Evolutionary conservation across 2,329 filamentous ascomycete genomes (phyloP).

Genomic region (Xenoacremonium recifei): DNA sequence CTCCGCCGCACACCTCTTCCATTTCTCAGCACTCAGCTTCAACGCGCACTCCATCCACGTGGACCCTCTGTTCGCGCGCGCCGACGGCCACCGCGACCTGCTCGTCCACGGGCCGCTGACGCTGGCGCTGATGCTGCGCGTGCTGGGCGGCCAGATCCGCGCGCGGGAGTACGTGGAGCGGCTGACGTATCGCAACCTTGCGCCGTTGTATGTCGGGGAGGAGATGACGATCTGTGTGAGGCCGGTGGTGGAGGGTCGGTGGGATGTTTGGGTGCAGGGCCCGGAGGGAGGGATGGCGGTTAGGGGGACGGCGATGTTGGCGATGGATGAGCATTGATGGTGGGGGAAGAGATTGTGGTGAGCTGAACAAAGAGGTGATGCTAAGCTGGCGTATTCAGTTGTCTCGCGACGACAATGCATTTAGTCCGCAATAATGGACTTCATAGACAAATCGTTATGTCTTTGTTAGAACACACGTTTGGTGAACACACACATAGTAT

Average conservation of each 20-base stretch:
- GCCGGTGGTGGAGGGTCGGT: slow-evolving; percentile 38
- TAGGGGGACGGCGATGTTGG: slow-evolving; percentile 47
- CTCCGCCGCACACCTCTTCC: slow-evolving; percentile 72
- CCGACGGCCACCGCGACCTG: slow-evolving; percentile 72
- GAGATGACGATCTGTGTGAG: slow-evolving; percentile 68
- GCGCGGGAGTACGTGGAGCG: slow-evolving; percentile 40
- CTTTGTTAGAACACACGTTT: no score
- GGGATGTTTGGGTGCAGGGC: slow-evolving; percentile 66
- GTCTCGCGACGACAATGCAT: no score
- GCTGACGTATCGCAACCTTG: slow-evolving; percentile 78
- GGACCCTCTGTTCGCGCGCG: slow-evolving; percentile 66
- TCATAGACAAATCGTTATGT: no score
- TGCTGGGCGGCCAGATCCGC: slow-evolving; percentile 41
- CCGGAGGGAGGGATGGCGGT: slow-evolving; percentile 61
- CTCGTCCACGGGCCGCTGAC: slow-evolving; percentile 87
- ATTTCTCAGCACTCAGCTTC: slow-evolving; percentile 87
- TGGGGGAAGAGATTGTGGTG: no score
- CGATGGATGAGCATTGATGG: background rate
- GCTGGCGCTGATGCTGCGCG: slow-evolving; percentile 71
- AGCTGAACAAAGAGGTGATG: no score
- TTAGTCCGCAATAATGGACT: no score
- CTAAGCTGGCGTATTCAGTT: no score
- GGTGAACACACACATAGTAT: no score
- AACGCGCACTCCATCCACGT: slow-evolving; percentile 93
- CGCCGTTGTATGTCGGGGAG: slow-evolving; percentile 76